Percentiles rank a stretch among this genome's conserved stretches.
Evolutionary conservation across 345 rosid species (phyloP).

Genomic region (Salix udensis): DNA sequence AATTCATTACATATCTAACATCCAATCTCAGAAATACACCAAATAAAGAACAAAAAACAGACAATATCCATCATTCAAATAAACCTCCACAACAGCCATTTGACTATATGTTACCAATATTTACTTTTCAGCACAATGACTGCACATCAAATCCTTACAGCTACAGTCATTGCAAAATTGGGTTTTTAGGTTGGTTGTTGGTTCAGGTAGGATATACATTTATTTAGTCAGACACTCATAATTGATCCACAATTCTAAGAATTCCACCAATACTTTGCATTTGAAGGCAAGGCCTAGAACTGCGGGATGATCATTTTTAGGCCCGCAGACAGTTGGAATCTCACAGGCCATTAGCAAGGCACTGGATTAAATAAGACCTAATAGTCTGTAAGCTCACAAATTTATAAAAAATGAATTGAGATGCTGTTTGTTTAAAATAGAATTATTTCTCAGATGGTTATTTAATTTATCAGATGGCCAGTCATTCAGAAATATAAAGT

Average conservation of each 20-base stretch:
- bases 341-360: no score
- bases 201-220: no score
- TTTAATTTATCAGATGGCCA: not conserved
- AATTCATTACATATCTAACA: not conserved
- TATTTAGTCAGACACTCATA: no score
- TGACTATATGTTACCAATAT: not conserved
- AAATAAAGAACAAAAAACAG: not conserved
- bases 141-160: not conserved
- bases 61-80: not conserved
- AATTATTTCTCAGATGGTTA: no score
- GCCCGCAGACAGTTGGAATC: not conserved
- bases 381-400: not conserved
- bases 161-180: no score
- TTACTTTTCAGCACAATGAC: not conserved
- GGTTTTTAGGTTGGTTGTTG: no score
- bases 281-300: no score
- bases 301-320: not conserved
- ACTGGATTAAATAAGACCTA: not conserved
- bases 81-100: not conserved
- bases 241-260: no score
- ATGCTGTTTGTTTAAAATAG: not conserved
- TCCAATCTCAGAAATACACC: not conserved
- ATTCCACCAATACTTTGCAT: no score
- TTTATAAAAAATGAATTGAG: not conserved
- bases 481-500: not conserved